Base-by-base conservation (phyloP, 2,329 filamentous ascomycete genomes). In the Beauveria varroae region DNA sequence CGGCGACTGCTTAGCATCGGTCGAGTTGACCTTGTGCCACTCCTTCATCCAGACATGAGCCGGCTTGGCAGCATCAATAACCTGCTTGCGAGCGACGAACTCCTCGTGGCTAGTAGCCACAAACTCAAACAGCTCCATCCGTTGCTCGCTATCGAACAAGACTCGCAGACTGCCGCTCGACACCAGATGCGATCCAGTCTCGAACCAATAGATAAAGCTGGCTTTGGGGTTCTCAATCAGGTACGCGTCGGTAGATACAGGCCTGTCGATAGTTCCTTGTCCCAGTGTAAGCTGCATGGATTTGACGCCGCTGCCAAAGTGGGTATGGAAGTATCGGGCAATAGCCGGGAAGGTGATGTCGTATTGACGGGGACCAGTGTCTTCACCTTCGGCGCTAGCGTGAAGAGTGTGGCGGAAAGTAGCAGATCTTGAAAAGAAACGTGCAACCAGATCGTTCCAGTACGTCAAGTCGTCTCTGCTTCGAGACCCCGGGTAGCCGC, bases 201-300 rank as follows among this genome's bases (percentile, higher is more conserved):
- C 85, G 69, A 93, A 97, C 84, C 90, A 96, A 71, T 96, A 96
- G 5, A 95, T 88, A 62, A 98, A 85, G 68, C 86, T 95, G 28
- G 91, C 86, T 68, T 86, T 89, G 26, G 78, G 77, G 69, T 90
- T 91, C 67, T 91, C 88, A 24, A 97, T 87, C 67, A 87, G 87
- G 68, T 89, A 86, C 51, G 85, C 85, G 53, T 87, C 86, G 61
- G 82, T 84, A 1, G 82, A 79, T 41, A 89, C 72, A 10, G 79
- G 75, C 56, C 79, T 79, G 65, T 88, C 85, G 0, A 74, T 74
- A 1, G 77, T 79, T 2, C 79, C 79, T 68, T 85, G 87, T 67
- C 96, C 92, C 68, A 96, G 82, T 24, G 92, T 85, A 71, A 98
- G 83, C 72, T 96, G 91, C 67, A 98, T 90, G 60, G 87, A 90